These are phyloP conservation scores for Monosporascus ibericus DNA, from an alignment of 2,329 filamentous ascomycete genomes.

Conservation along the genomic window DNA sequence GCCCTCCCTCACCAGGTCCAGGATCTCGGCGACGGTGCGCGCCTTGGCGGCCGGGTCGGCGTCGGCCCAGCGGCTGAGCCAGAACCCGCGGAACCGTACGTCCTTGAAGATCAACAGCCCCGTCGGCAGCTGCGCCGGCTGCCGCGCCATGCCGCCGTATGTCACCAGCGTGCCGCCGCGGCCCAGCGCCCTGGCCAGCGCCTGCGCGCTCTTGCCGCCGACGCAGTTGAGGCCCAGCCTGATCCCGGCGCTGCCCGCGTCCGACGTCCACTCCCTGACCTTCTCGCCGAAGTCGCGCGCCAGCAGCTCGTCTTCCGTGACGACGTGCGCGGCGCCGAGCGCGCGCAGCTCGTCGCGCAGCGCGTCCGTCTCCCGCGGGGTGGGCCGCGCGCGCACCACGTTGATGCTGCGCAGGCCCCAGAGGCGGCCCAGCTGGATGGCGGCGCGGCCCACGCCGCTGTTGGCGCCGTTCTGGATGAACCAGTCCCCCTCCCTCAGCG, in stretches of 20 bases:
- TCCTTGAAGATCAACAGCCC: conserved; percentile 91
- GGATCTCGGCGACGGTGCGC: conserved; percentile 76
- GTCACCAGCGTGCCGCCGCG: conserved; percentile 74
- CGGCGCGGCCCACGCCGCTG: conserved; percentile 82
- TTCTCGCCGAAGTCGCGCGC: conserved; percentile 55
- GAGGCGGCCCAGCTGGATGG: conserved; percentile 76
- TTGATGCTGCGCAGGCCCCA: conserved; percentile 94
- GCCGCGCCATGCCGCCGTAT: conserved; percentile 90
- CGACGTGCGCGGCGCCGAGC: conserved; percentile 52
- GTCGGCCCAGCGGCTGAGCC: conserved; percentile 87
- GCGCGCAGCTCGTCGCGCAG: conserved; percentile 45
- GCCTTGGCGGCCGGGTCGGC: conserved; percentile 66
- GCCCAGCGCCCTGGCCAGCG: conserved; percentile 68
- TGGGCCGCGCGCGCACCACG: conserved; percentile 68
- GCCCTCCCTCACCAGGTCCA: conserved; percentile 67
- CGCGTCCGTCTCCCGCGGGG: conserved; percentile 56
- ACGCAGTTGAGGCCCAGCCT: conserved; percentile 88
- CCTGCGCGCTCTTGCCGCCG: conserved; percentile 76
- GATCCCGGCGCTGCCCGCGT: conserved; percentile 53
- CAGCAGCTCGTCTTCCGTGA: conserved; percentile 50
- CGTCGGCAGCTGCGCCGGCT: conserved; percentile 76
- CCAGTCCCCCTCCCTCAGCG: conserved; percentile 70
- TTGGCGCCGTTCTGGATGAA: conserved; percentile 97
- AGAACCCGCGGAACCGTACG: conserved; percentile 84
- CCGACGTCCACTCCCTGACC: conserved; percentile 61